A percentile compares a stretch with the other conserved stretches of the same genome.
phyloP scores from a whole-genome alignment of 768 basidiomycete genomes.

The Rhizopogon vinicolor region DNA sequence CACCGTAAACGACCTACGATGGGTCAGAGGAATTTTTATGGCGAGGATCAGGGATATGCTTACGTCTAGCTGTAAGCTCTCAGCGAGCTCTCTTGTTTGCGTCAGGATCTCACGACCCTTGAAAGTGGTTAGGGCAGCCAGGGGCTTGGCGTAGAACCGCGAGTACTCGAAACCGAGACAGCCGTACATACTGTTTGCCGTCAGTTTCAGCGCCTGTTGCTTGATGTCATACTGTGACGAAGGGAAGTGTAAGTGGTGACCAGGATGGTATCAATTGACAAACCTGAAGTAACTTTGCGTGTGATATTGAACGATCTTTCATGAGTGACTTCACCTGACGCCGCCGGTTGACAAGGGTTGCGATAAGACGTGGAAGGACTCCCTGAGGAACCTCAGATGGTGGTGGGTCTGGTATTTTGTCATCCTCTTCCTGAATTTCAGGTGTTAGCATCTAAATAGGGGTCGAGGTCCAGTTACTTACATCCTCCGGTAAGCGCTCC shows the following conservation, averaged over 20 bases:
- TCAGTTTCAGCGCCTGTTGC: constrained; percentile 94
- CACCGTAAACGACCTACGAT: constrained; percentile 91
- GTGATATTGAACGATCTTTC: constrained; percentile 77
- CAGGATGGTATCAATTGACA: constrained; percentile 3
- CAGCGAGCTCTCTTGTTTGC: constrained; percentile 88
- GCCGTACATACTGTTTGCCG: constrained; percentile 99
- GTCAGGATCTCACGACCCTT: constrained; percentile 98
- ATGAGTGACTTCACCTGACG: constrained; percentile 89
- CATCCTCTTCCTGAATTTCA: constrained; percentile 53
- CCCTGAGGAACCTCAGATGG: constrained; percentile 67
- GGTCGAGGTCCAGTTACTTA: constrained; percentile 18
- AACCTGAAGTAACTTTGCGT: constrained; percentile 82
- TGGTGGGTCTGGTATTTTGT: constrained; percentile 89
- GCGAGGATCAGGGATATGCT: constrained; percentile 19
- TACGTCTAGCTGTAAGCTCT: constrained; percentile 85
- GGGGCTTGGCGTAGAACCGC: constrained; percentile 90
- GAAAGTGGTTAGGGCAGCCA: constrained; percentile 96
- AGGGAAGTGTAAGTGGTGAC: background rate
- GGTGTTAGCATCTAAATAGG: background rate
- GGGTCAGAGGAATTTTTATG: background rate
- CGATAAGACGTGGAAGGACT: constrained; percentile 94
- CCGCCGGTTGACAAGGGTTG: constrained; percentile 89
- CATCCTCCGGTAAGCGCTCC: constrained; percentile 61
- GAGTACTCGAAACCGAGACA: constrained; percentile 98
- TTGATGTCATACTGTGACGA: constrained; percentile 84